Percentiles rank a stretch among this genome's conserved stretches.
Conservation (phyloP, 805 yeast species). For the Metschnikowia lochheadii region DNA sequence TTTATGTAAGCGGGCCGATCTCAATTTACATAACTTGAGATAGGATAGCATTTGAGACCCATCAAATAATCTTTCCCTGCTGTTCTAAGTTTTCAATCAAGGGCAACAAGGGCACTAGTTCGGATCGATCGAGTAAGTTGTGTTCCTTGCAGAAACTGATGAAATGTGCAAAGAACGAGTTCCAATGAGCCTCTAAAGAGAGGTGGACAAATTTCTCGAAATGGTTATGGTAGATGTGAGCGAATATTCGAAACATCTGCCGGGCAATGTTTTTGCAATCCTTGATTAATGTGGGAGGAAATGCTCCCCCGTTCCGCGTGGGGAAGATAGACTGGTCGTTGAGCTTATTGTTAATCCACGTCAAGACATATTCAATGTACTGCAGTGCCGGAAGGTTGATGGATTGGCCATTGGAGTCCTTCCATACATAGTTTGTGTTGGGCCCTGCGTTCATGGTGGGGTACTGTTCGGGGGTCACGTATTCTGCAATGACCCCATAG, state of each 20-base stretch:
- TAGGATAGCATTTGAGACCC: neutral
- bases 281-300: slow-evolving; percentile 78
- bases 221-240: slow-evolving; percentile 91
- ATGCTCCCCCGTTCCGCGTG: slow-evolving; percentile 82
- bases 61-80: slow-evolving; percentile 73
- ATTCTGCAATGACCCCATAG: slow-evolving; percentile 86
- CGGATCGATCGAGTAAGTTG: slow-evolving; percentile 71
- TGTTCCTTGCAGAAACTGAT: slow-evolving; percentile 83
- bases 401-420: slow-evolving; percentile 71
- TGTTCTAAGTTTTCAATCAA: slow-evolving; percentile 75
- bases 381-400: slow-evolving; percentile 87
- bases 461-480: slow-evolving; percentile 81
- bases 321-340: slow-evolving; percentile 91
- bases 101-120: slow-evolving; percentile 71
- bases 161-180: slow-evolving; percentile 93
- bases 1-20: neutral
- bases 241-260: slow-evolving; percentile 93
- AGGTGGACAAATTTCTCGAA: slow-evolving; percentile 91
- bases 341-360: slow-evolving; percentile 84
- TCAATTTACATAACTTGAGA: neutral
- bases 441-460: slow-evolving; percentile 98
- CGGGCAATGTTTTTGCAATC: slow-evolving; percentile 83
- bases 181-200: slow-evolving; percentile 95
- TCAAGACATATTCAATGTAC: slow-evolving; percentile 84
- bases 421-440: slow-evolving; percentile 85